Evolutionary conservation across 1,284 basidiomycete species (phyloP).

Genomic region (Austropuccinia psidii): DNA sequence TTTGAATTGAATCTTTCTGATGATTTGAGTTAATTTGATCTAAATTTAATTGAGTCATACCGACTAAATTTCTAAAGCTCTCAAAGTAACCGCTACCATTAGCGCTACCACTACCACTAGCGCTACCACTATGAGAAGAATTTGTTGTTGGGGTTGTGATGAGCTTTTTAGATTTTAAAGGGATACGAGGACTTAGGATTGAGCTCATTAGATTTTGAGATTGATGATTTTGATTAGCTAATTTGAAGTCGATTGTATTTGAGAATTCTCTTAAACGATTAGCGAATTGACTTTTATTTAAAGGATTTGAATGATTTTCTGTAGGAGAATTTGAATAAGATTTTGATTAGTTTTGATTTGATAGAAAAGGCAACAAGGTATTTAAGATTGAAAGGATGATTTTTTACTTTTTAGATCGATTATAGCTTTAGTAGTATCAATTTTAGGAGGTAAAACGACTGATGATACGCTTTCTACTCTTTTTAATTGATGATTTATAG

Average conservation of each 20-base stretch:
- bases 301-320: not conserved
- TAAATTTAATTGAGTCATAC: not conserved
- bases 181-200: constrained; percentile 23
- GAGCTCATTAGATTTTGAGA: constrained; percentile 2
- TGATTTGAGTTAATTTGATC: not conserved
- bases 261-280: constrained; percentile 7
- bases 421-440: constrained; percentile 27
- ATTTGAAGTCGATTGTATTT: not conserved
- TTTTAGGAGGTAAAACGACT: constrained; percentile 25
- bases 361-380: not conserved
- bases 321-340: not conserved
- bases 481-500: no score
- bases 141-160: not conserved
- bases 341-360: not conserved
- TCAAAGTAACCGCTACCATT: constrained; percentile 21
- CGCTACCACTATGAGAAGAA: not conserved
- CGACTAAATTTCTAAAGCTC: constrained; percentile 23
- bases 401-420: constrained; percentile 17
- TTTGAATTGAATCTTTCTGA: not conserved
- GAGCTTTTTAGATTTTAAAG: constrained; percentile 5
- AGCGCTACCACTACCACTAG: not conserved
- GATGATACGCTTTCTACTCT: constrained; percentile 19
- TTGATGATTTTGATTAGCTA: not conserved
- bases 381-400: not conserved
- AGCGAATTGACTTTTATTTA: not conserved